These are phyloP conservation scores for Hebeloma cylindrosporum DNA, from an alignment of 768 basidiomycete genomes.

Conservation along the genomic window DNA sequence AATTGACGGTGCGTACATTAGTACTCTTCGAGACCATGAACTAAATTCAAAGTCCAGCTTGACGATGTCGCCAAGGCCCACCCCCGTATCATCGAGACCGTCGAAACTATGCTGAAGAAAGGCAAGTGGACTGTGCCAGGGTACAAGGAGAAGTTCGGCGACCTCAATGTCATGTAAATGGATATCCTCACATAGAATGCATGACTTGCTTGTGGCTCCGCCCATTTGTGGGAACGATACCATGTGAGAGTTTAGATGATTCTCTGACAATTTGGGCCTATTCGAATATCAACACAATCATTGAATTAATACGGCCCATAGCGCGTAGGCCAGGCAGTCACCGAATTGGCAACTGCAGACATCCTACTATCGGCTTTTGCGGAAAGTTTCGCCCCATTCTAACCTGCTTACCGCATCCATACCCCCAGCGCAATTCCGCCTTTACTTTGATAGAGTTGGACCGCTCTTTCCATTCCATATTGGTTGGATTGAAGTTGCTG, in stretches of 20 bases:
- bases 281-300: background rate
- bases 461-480: no score
- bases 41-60: conserved; percentile 44
- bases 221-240: no score
- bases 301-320: conserved; percentile 31
- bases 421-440: conserved; percentile 48
- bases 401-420: conserved; percentile 45
- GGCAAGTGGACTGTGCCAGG: conserved; percentile 98
- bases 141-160: conserved; percentile 96
- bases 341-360: conserved; percentile 32
- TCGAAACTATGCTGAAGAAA: conserved; percentile 95
- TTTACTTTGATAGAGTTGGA: no score
- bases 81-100: conserved; percentile 86
- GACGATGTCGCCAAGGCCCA: conserved; percentile 91
- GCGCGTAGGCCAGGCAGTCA: conserved; percentile 33
- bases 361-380: conserved; percentile 40
- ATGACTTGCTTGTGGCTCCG: conserved; percentile 1
- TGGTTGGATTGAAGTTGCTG: no score
- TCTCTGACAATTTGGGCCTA: no score
- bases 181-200: conserved; percentile 20
- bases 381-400: conserved; percentile 43
- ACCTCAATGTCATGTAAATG: conserved; percentile 84
- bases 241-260: no score
- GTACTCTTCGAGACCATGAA: no score
- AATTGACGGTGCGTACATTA: no score